These are phyloP conservation scores for Fusarium longipes DNA, from an alignment of 2,329 filamentous ascomycete genomes.

Conservation along the genomic window DNA sequence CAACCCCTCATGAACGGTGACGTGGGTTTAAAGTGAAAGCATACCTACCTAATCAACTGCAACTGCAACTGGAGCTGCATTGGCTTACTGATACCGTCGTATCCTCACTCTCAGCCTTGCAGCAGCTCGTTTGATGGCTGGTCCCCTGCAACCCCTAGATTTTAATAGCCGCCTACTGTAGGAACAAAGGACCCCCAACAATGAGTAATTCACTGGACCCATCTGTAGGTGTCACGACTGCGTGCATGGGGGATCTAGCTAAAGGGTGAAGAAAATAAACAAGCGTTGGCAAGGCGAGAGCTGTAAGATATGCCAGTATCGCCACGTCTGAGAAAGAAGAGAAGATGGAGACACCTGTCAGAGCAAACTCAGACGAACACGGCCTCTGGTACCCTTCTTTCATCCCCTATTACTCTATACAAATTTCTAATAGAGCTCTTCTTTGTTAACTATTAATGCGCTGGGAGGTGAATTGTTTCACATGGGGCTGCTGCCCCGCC, in stretches of 20 bases:
- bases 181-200: slow-evolving; percentile 26
- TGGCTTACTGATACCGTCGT: neutral
- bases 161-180: slow-evolving; percentile 17
- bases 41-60: neutral
- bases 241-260: slow-evolving; percentile 22
- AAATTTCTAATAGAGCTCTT: neutral
- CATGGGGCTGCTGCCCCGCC: slow-evolving; percentile 20
- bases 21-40: slow-evolving; percentile 18
- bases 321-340: neutral
- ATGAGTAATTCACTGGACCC: slow-evolving; percentile 2
- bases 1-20: slow-evolving; percentile 14
- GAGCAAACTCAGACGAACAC: neutral
- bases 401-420: neutral
- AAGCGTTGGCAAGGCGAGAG: neutral
- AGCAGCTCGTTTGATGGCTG: slow-evolving; percentile 21
- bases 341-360: neutral
- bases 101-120: slow-evolving; percentile 34
- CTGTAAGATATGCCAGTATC: neutral
- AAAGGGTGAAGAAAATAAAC: slow-evolving; percentile 22
- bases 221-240: slow-evolving; percentile 18
- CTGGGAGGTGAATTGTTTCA: slow-evolving; percentile 33
- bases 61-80: neutral
- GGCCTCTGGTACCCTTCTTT: neutral
- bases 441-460: slow-evolving; percentile 13
- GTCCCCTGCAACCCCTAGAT: slow-evolving; percentile 27